Evolutionary conservation across 2,329 filamentous ascomycete genomes (phyloP).

Genomic region (Ophiostoma montium): DNA sequence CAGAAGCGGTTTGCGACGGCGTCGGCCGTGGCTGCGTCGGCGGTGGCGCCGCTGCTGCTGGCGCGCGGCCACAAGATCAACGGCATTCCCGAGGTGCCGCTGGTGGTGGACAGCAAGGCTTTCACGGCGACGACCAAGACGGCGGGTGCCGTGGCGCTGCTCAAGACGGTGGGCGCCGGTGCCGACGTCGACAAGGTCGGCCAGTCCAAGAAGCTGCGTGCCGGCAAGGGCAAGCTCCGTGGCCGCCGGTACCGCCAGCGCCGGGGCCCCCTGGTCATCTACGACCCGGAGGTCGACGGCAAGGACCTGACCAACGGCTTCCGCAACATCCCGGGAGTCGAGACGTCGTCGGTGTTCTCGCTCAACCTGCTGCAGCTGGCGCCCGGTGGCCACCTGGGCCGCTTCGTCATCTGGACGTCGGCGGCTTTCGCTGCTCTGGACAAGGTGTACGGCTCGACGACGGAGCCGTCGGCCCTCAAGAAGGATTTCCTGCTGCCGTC

Average conservation of each 20-base stretch:
- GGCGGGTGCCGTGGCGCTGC: conserved; percentile 67
- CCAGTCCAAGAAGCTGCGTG: conserved; percentile 89
- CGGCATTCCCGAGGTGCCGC: conserved; percentile 86
- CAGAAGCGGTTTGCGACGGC: conserved; percentile 99
- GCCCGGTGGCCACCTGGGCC: conserved; percentile 94
- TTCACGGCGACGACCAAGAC: conserved; percentile 86
- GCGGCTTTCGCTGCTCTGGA: conserved; percentile 93
- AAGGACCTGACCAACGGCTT: conserved; percentile 87
- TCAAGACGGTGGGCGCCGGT: conserved; percentile 83
- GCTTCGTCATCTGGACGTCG: conserved; percentile 98
- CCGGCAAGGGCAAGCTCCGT: conserved; percentile 97
- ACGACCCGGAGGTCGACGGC: conserved; percentile 89
- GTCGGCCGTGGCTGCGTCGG: conserved; percentile 93
- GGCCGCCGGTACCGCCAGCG: conserved; percentile 94
- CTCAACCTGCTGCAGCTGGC: conserved; percentile 99
- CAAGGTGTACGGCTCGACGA: conserved; percentile 91
- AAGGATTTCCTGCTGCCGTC: conserved; percentile 96
- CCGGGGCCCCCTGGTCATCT: conserved; percentile 94
- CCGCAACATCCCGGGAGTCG: conserved; percentile 98
- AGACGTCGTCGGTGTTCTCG: conserved; percentile 85
- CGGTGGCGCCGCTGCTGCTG: conserved; percentile 84
- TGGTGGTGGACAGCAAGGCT: conserved; percentile 83
- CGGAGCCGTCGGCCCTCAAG: conserved; percentile 81
- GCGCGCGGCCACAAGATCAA: conserved; percentile 95
- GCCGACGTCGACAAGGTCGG: conserved; percentile 91